Evolutionary conservation across 2,329 filamentous ascomycete species (phyloP), one percentile per base, ranked within the genome.

Genomic region (Mycosphaerella arachidis): DNA sequence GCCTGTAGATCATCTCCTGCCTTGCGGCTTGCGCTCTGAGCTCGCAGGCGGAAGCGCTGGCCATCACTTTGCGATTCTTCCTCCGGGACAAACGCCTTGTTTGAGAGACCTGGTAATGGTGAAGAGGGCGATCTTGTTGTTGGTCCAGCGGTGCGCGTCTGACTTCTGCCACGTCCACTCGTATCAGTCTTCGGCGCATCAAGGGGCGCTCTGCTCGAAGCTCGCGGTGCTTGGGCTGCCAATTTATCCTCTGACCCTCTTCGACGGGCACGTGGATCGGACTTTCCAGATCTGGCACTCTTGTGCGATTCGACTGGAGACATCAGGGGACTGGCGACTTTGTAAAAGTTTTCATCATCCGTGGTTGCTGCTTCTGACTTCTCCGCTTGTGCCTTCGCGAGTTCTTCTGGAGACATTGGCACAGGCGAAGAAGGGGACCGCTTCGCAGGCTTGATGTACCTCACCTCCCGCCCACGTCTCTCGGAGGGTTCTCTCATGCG

Each of bases 361-460:
- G 77, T 78, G 24, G 73, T 77, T 10, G 81, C 81, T 7, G 77
- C 73, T 61, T 76, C 78, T 48, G 72, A 70, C 53, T 76, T 70
- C 30, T 61, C 90, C 73, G 72, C 72, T 29, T 51, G 51, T 12
- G 78, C 68, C 33, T 68, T 70, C 3, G 75, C 76, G 18, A 78
- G 75, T 68, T 97, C 92, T 68, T 96, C 91, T 0, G 92, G 92
- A 3, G 92, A 96, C 92, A 97, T 97, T 3, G 92, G 91, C 1
- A 96, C 83, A 0, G 93, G 93, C 0, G 93, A 97, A 1, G 91
- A 95, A 0, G 93, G 93, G 1, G 93, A 97, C 24, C 90, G 83
- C 75, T 96, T 96, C 12, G 86, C 84, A 18, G 89, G 85, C 70
- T 86, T 88, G 63, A 88, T 91, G 64, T 86, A 88, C 24, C 87